A percentile compares a stretch with the other conserved stretches of the same genome.
phyloP scores from a whole-genome alignment of 805 yeast species.

The Myxozyma melibiosi region DNA sequence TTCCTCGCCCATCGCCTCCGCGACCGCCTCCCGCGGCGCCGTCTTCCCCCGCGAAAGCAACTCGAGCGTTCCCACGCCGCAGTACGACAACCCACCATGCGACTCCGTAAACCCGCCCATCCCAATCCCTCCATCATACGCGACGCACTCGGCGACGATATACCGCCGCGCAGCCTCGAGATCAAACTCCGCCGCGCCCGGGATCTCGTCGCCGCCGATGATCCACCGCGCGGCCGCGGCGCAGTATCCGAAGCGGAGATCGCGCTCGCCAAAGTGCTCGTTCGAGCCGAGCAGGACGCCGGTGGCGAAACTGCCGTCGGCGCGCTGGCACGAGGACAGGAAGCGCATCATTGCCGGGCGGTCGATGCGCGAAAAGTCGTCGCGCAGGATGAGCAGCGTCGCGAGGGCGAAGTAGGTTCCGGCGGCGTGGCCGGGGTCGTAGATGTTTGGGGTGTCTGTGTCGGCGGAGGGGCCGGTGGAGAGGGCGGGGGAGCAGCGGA shows the following conservation, averaged over 20 bases:
- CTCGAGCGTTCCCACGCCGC: constrained; percentile 68
- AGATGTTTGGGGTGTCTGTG: constrained; percentile 35
- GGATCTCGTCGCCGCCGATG: constrained; percentile 46
- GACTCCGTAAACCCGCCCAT: constrained; percentile 55
- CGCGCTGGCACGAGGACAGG: constrained; percentile 61
- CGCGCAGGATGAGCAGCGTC: constrained; percentile 51
- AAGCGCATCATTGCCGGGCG: constrained; percentile 52
- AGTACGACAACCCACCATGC: constrained; percentile 85
- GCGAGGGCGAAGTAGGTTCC: constrained; percentile 77
- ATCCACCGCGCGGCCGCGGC: constrained; percentile 66
- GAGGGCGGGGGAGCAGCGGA: constrained; percentile 56
- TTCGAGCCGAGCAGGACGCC: constrained; percentile 33
- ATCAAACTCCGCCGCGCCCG: constrained; percentile 41
- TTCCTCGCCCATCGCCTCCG: background rate
- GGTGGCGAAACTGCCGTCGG: constrained; percentile 61
- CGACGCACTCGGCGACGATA: constrained; percentile 44
- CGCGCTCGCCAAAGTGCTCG: constrained; percentile 60
- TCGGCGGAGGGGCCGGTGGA: constrained; percentile 28
- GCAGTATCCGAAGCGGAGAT: constrained; percentile 71
- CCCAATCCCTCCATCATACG: constrained; percentile 67
- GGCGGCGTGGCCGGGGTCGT: constrained; percentile 67
- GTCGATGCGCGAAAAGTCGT: constrained; percentile 44
- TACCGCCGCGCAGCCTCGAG: constrained; percentile 45
- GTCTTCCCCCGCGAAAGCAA: constrained; percentile 44
- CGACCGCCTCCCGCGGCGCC: background rate